Base-by-base conservation (phyloP, 2,329 filamentous ascomycete species). In the Aspergillus sergii region DNA sequence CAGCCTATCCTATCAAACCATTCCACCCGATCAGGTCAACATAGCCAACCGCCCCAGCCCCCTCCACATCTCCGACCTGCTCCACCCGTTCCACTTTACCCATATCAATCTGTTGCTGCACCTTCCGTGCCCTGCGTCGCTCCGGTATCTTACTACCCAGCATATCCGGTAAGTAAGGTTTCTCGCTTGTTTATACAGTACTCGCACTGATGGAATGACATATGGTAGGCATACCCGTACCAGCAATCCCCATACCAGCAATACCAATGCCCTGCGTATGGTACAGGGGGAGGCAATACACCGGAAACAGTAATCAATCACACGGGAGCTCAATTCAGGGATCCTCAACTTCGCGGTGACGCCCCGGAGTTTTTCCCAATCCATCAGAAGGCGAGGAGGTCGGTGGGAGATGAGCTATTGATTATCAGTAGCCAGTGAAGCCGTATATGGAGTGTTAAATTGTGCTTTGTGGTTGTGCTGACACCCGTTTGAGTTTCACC, bases 311-410 rank as follows among this genome's bases (percentile, higher is more conserved):
- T 12, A 19, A 16, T 19, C 16, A 48, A 23, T 34, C 26, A 39
- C 54, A 56, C 23, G 48, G 51, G 28, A 30, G 23, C 57, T 28
- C 51, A 54, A 10, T 7, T 30, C 21, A 36, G 32, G 21, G 54
- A 36, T 30, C 62, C 53, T 23, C 56, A 62, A 45, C 67, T 71
- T 62, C 68, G 69, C 30, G 67, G 57, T 8, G 68, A 71, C 46
- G 69, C 69, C 14, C 69, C 69, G 3, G 68, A 66, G 39, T 71
- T 71, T 48, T 51, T 70, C 26, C 55, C 69, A 61, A 54, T 23
- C 23, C 30, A 43, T n/a, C 23, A 50, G 58, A 19, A 41, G 39
- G 9, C 41, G 28, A 63, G 54, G 57, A 48, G 61, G 32, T 57
- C 16, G 45, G 43, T 26, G 65, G 65, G 63, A 53, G 39, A 41